Base-by-base conservation (phyloP, 352 stramenopile species). In the Pythium volutum region DNA sequence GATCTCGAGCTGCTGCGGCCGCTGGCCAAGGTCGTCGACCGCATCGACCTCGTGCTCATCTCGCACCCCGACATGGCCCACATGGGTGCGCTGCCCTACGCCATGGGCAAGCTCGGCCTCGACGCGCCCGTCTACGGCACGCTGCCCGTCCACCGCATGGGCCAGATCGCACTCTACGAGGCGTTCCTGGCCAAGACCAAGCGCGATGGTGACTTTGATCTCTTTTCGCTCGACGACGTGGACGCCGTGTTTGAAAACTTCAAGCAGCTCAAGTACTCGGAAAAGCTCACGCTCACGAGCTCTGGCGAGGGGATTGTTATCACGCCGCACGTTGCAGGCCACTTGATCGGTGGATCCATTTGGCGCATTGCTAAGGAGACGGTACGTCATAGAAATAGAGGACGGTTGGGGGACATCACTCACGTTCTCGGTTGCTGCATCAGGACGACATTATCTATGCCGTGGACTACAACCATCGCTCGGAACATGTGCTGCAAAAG, bases 151-250 rank as follows among this genome's bases (percentile, higher is more conserved):
- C 87, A 98, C 29, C 97, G 97, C 72, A 98, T 98, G 93, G 96
- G 96, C 11, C 92, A 98, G 76, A 98, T 98, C 78, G 92, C 90
- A 42, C 77, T 99, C 11, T 98, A 98, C 67, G 95, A 98, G 67
- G 89, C 94, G 27, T 97, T 97, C 61, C 92, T 97, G 36, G 87
- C 89, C 43, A 83, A 97, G 56, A 97, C 84, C 14, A 93, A 91
- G 66, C 81, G 96, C 64, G 94, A 98, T 60, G 88, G 90, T 53
- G 78, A 88, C 53, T 95, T 98, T 73, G 67, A 92, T 64, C 69
- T 98, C 74, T 91, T 96, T 77, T 84, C 74, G 8, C 79, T 99
- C 54, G 91, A 98, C 75, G 84, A 98, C 70, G 88, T 98, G 16
- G 96, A 98, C 74, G 76, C 84, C 33, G 90, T 97, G 29, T 95